Conservation (phyloP, 148 eudicot species). For the Rhododendron vialii region DNA sequence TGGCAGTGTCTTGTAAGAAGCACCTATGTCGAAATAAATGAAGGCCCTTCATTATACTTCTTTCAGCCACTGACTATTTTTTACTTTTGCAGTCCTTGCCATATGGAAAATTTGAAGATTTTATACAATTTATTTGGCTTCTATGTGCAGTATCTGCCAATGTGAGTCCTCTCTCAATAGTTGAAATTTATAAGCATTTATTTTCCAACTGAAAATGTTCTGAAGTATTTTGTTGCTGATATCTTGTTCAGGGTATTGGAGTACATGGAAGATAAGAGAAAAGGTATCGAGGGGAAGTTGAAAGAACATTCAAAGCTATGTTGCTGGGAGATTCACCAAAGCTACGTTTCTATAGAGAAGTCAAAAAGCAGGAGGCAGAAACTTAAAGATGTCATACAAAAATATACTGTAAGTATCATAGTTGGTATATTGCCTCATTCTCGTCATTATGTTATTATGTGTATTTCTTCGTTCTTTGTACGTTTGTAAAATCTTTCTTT, state of each 20-base stretch:
- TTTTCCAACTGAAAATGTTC: not conserved
- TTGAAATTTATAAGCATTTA: not conserved
- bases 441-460: not conserved
- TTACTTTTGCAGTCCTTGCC: slow-evolving; percentile 47
- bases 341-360: slow-evolving; percentile 50
- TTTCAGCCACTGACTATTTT: slow-evolving; percentile 4
- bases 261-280: slow-evolving; percentile 54
- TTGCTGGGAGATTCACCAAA: slow-evolving; percentile 63
- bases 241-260: slow-evolving; percentile 45
- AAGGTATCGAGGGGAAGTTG: slow-evolving; percentile 54
- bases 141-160: slow-evolving; percentile 80
- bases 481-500: not conserved
- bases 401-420: slow-evolving; percentile 67
- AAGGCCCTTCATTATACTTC: not conserved
- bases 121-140: slow-evolving; percentile 60
- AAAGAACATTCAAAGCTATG: slow-evolving; percentile 59
- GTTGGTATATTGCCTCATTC: not conserved
- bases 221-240: not conserved
- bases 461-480: not conserved
- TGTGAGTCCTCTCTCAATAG: slow-evolving; percentile 37
- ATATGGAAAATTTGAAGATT: slow-evolving; percentile 55
- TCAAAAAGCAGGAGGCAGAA: slow-evolving; percentile 70
- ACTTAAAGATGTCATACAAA: slow-evolving; percentile 62
- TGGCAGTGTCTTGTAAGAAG: not conserved
- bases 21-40: not conserved